Evolutionary conservation across 2,329 filamentous ascomycete species (phyloP).

Genomic region (Cercospora sesami): DNA sequence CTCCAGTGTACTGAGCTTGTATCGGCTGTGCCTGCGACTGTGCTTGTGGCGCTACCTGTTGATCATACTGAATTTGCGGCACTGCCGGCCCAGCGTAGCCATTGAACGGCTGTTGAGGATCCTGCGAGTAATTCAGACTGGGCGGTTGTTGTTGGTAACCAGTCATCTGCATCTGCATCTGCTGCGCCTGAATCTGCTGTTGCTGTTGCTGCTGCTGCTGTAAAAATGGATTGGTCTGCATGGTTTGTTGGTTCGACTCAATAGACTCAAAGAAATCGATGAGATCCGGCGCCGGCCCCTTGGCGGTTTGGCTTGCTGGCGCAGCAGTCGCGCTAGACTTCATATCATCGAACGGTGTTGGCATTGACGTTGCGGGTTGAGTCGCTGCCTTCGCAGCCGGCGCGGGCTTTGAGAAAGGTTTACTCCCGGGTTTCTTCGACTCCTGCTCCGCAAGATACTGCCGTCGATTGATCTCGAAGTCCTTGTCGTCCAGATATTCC

Average conservation of each 20-base stretch:
- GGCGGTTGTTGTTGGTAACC: slow-evolving; percentile 41
- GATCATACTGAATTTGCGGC: slow-evolving; percentile 43
- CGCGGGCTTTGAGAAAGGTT: slow-evolving; percentile 40
- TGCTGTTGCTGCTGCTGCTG: slow-evolving; percentile 30
- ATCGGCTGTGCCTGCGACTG: slow-evolving; percentile 47
- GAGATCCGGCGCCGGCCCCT: slow-evolving; percentile 71
- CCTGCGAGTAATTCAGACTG: slow-evolving; percentile 17
- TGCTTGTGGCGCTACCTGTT: slow-evolving; percentile 30
- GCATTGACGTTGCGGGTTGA: slow-evolving; percentile 40
- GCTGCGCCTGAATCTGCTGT: slow-evolving; percentile 27
- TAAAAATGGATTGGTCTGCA: slow-evolving; percentile 39
- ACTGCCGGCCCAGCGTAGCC: slow-evolving; percentile 20
- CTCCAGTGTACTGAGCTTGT: slow-evolving; percentile 66
- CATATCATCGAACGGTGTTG: slow-evolving; percentile 28
- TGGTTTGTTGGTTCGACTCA: slow-evolving; percentile 77
- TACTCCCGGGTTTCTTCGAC: slow-evolving; percentile 57
- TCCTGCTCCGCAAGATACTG: slow-evolving; percentile 90
- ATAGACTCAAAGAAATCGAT: slow-evolving; percentile 96
- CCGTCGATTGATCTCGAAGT: slow-evolving; percentile 89
- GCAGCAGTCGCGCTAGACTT: slow-evolving; percentile 28
- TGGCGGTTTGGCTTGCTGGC: slow-evolving; percentile 41
- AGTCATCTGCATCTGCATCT: slow-evolving; percentile 45
- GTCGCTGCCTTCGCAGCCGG: slow-evolving; percentile 43
- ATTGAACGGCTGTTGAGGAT: slow-evolving; percentile 32
- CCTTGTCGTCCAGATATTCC: slow-evolving; percentile 89